phyloP scores from a whole-genome alignment of 768 basidiomycete genomes.

The Mycena indigotica region DNA sequence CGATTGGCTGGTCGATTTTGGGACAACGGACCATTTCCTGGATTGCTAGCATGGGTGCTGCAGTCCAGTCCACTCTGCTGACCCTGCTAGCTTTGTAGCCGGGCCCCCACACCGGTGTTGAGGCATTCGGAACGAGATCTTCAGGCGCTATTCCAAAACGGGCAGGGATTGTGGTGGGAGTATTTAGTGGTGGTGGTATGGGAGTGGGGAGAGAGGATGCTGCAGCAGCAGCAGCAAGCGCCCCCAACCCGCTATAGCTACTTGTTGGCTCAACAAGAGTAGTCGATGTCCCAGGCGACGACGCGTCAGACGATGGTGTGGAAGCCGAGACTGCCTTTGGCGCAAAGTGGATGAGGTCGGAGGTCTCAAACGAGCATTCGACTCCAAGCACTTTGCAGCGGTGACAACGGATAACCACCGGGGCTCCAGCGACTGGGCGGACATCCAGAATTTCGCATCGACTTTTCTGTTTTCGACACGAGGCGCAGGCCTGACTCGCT shows the following conservation, averaged over 20 bases:
- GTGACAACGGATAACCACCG: constrained; percentile 40
- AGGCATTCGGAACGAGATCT: constrained; percentile 35
- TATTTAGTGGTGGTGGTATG: not conserved
- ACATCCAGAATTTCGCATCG: constrained; percentile 53
- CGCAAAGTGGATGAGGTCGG: constrained; percentile 29
- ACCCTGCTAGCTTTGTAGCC: constrained; percentile 13
- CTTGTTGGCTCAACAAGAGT: not conserved
- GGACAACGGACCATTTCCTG: constrained; percentile 38
- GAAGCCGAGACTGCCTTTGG: constrained; percentile 8
- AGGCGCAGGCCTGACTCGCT: constrained; percentile 46
- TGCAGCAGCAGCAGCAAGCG: constrained; percentile 13
- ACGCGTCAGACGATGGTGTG: not conserved
- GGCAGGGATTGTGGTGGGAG: not conserved
- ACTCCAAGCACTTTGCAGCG: constrained; percentile 52
- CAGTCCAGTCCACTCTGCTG: constrained; percentile 45
- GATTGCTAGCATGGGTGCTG: constrained; percentile 49
- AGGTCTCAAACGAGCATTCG: constrained; percentile 48
- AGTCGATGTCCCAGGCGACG: not conserved
- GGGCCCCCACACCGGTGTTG: constrained; percentile 41
- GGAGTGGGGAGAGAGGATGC: constrained; percentile 24
- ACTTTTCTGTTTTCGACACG: constrained; percentile 51
- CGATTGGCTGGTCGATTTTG: constrained; percentile 9
- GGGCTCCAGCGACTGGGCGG: constrained; percentile 21
- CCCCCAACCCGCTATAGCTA: constrained; percentile 7
- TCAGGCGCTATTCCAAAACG: constrained; percentile 35